phyloP scores from a whole-genome alignment of 208 protist genomes.

The Crithidia sp. region DNA sequence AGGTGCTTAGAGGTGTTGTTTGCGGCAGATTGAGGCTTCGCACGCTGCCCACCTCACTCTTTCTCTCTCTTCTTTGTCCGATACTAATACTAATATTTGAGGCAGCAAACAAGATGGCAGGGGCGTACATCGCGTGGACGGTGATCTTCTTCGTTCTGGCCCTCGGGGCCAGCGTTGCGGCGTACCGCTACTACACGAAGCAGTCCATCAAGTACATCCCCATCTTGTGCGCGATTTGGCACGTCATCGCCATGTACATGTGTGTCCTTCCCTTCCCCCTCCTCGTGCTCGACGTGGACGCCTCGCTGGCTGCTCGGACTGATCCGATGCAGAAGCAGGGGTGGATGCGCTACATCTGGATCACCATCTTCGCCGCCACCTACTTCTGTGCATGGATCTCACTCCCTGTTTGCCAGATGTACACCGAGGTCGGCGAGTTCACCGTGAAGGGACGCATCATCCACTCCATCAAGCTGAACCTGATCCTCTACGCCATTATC shows the following conservation, averaged over 20 bases:
- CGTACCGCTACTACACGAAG: conserved; percentile 86
- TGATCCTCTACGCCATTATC: conserved; percentile 87
- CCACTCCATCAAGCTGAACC: conserved; percentile 76
- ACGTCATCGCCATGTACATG: conserved; percentile 80
- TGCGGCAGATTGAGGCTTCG: background rate
- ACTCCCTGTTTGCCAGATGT: conserved; percentile 87
- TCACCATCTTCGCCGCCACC: conserved; percentile 82
- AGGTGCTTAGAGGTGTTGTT: too few species aligned
- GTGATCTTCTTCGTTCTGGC: conserved; percentile 80
- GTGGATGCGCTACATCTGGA: conserved; percentile 87
- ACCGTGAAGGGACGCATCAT: conserved; percentile 56
- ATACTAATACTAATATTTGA: too few species aligned
- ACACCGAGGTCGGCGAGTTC: conserved; percentile 88
- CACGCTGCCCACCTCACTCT: conserved; percentile 5
- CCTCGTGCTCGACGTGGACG: conserved; percentile 87
- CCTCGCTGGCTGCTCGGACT: conserved; percentile 50
- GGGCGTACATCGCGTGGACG: conserved; percentile 53
- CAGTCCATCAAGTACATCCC: conserved; percentile 74
- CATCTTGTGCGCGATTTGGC: conserved; percentile 63
- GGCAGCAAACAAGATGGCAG: conserved; percentile 36
- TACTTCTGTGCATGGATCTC: conserved; percentile 88
- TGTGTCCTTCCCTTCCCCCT: conserved; percentile 84
- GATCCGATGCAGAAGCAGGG: conserved; percentile 24
- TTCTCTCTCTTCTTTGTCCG: background rate
- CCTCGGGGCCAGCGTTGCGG: conserved; percentile 49